Evolutionary conservation across 139 green algal genomes (phyloP), one percentile per base, ranked within the genome.

Genomic region (Chlorella sp.): DNA sequence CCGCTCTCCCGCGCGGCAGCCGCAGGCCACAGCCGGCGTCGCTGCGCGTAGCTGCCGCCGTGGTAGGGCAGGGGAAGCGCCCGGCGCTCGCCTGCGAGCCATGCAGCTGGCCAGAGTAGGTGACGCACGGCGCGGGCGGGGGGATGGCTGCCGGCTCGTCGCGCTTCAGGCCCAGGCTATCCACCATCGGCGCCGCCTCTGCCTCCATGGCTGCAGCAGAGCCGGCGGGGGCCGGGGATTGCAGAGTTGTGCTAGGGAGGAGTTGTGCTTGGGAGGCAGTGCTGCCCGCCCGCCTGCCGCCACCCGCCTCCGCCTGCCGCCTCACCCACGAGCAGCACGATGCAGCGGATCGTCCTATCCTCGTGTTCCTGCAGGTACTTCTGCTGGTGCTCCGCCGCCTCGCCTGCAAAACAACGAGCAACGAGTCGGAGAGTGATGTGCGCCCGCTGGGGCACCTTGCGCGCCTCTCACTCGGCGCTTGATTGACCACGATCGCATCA

Each of bases 191-290:
- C 73, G 71, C 36, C 0, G 94, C 93, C 71, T 98, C 94, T 2
- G 93, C 93, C 50, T 96, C 84, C 94, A 98, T 98, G 14, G 94
- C 94, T 96, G 84, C 75, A 84, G n/a, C n/a, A n/a, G n/a, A n/a
- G n/a, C n/a, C n/a, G n/a, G n/a, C n/a, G n/a, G n/a, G n/a, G n/a
- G n/a, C n/a, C n/a, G n/a, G n/a, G n/a, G n/a, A n/a, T n/a, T n/a
- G n/a, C n/a, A n/a, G n/a, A n/a, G n/a, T n/a, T n/a, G n/a, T n/a
- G n/a, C n/a, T n/a, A n/a, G n/a, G n/a, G n/a, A n/a, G n/a, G n/a
- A n/a, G n/a, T n/a, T n/a, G n/a, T n/a, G n/a, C n/a, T n/a, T 60
- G 40, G 31, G 42, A 31, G 21, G 43, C 40, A 41, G n/a, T 8
- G 31, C 17, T 33, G 31, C 60, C 46, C 14, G 46, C 14, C 14